These are phyloP conservation scores for Basidiobolus meristosporus DNA, from an alignment of 371 early-diverging fungal species.

Conservation along the genomic window DNA sequence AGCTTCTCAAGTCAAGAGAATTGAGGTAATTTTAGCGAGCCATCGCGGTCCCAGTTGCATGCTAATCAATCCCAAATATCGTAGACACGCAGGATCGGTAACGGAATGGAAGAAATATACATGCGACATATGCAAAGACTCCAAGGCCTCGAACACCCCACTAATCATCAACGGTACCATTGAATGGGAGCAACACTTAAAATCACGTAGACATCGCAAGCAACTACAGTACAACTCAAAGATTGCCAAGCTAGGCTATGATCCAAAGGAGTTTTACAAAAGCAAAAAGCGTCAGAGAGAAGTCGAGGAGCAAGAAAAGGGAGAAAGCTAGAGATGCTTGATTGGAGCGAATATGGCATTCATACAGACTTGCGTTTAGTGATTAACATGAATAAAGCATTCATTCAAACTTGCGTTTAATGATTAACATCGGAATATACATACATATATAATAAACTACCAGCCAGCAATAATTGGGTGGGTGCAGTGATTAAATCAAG, in stretches of 20 bases:
- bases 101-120: conserved; percentile 37
- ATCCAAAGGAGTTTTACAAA: too few relatives aligned
- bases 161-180: conserved; percentile 42
- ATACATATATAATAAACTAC: neutral
- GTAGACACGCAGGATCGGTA: conserved; percentile 18
- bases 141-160: conserved; percentile 13
- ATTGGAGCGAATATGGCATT: neutral
- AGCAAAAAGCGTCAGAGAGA: too few relatives aligned
- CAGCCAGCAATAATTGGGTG: neutral
- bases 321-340: too few relatives aligned
- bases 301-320: too few relatives aligned
- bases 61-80: neutral
- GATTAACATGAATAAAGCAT: neutral
- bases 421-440: neutral
- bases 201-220: conserved; percentile 36
- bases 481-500: neutral
- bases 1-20: conserved; percentile 10
- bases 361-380: neutral
- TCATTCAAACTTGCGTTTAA: neutral
- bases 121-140: conserved; percentile 33
- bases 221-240: neutral
- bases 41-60: neutral
- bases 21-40: neutral
- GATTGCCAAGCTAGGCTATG: neutral
- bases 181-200: conserved; percentile 42